These are phyloP conservation scores for Venturia oleaginea DNA, from an alignment of 2,329 filamentous ascomycete species.

Conservation along the genomic window DNA sequence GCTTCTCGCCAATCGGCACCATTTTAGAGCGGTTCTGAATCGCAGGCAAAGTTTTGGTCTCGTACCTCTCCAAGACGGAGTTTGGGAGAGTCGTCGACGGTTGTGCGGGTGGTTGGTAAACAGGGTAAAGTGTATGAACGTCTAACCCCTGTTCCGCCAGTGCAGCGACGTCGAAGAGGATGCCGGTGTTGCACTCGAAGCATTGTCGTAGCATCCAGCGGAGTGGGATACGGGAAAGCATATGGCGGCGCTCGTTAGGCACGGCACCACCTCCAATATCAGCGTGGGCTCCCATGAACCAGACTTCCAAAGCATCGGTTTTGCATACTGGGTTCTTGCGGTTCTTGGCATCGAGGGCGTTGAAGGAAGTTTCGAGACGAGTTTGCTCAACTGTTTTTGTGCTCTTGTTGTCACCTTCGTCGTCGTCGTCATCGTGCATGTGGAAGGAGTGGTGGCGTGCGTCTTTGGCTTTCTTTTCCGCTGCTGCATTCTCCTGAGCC, in stretches of 20 bases:
- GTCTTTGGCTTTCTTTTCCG: neutral
- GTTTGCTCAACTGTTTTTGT: conserved; percentile 14
- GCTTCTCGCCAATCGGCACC: conserved; percentile 16
- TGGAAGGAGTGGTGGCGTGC: conserved; percentile 6
- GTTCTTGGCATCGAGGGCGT: conserved; percentile 18
- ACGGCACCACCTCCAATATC: conserved; percentile 39
- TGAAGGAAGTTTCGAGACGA: conserved; percentile 17
- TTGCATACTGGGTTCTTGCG: conserved; percentile 16
- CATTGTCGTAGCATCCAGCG: conserved; percentile 41
- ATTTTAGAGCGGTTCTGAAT: conserved; percentile 24
- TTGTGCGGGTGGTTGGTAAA: conserved; percentile 24
- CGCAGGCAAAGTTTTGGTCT: conserved; percentile 25
- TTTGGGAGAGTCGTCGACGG: conserved; percentile 30
- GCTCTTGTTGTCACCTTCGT: neutral
- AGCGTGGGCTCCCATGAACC: conserved; percentile 36
- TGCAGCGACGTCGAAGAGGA: conserved; percentile 31
- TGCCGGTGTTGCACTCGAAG: conserved; percentile 39
- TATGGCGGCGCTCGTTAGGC: conserved; percentile 32
- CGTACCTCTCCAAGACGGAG: conserved; percentile 28
- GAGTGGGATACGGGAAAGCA: conserved; percentile 36
- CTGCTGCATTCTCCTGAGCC: conserved; percentile 2
- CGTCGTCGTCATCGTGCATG: neutral
- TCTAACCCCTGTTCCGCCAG: conserved; percentile 36
- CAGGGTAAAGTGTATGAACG: conserved; percentile 33
- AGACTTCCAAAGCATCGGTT: conserved; percentile 31